phyloP scores from a whole-genome alignment of 805 yeast species.

The Monosporozyma aerobia region DNA sequence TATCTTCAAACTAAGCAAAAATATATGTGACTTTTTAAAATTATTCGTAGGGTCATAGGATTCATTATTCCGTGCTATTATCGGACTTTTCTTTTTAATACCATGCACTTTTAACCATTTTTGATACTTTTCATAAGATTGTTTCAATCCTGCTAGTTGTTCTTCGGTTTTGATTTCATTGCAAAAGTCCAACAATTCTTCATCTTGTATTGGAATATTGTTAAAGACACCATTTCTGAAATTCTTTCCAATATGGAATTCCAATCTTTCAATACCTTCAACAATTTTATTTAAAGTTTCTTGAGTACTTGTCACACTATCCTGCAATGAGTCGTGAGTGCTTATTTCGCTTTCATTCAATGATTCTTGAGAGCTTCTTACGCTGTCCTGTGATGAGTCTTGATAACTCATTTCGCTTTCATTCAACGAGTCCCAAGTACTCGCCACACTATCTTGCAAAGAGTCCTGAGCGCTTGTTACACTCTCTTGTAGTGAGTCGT shows the following conservation, averaged over 20 bases:
- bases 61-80: neutral
- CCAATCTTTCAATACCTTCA: neutral
- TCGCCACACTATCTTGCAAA: too few relatives aligned
- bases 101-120: constrained; percentile 8
- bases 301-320: neutral
- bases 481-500: too few relatives aligned
- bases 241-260: neutral
- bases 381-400: too few relatives aligned
- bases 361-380: too few relatives aligned
- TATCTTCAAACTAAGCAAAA: too few relatives aligned
- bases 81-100: neutral
- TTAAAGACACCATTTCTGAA: constrained; percentile 4
- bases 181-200: constrained; percentile 19
- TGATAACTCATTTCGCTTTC: too few relatives aligned
- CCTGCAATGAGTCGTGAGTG: too few relatives aligned
- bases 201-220: constrained; percentile 14
- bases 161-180: constrained; percentile 11
- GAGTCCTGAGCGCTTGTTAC: too few relatives aligned
- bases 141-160: constrained; percentile 13
- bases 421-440: too few relatives aligned
- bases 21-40: too few relatives aligned
- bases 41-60: neutral
- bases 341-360: too few relatives aligned
- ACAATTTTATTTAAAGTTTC: neutral
- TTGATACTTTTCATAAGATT: constrained; percentile 12